Conservation (phyloP, 2,329 filamentous ascomycete species). For the Pyricularia grisea region DNA sequence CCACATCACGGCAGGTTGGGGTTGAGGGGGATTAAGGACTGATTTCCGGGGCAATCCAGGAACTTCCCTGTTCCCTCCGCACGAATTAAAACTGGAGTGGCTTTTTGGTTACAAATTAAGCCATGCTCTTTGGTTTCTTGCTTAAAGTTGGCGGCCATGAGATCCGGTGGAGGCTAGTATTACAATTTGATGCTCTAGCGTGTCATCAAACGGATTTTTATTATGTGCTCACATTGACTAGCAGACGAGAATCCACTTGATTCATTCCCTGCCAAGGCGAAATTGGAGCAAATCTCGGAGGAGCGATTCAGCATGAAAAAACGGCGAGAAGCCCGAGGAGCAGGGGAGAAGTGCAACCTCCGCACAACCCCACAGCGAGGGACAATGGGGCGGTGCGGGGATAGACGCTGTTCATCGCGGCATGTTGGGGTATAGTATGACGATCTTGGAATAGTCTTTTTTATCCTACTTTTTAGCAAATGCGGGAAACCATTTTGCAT, state of each 20-base stretch:
- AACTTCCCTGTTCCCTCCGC: neutral
- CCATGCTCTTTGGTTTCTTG: neutral
- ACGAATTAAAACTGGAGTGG: neutral
- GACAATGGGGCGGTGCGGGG: neutral
- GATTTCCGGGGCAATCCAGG: neutral
- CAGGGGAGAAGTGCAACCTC: neutral
- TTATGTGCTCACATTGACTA: neutral
- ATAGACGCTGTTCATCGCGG: neutral
- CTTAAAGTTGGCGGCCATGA: neutral
- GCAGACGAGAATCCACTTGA: neutral
- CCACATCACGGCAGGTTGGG: neutral
- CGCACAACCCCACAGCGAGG: neutral
- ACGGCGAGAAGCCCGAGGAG: neutral
- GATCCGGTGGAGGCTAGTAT: neutral
- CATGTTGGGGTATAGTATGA: neutral
- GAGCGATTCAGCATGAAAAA: neutral
- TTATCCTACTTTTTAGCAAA: neutral
- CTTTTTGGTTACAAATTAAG: neutral
- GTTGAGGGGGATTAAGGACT: neutral
- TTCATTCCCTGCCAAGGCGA: neutral
- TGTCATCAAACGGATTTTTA: neutral
- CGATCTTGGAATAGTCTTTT: neutral
- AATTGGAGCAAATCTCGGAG: neutral
- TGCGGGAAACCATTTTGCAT: neutral
- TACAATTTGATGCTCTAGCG: neutral